Percentiles rank a stretch among this genome's conserved stretches.
Evolutionary conservation across 371 early-diverging fungal species (phyloP).

Genomic region (Mycotypha africana): DNA sequence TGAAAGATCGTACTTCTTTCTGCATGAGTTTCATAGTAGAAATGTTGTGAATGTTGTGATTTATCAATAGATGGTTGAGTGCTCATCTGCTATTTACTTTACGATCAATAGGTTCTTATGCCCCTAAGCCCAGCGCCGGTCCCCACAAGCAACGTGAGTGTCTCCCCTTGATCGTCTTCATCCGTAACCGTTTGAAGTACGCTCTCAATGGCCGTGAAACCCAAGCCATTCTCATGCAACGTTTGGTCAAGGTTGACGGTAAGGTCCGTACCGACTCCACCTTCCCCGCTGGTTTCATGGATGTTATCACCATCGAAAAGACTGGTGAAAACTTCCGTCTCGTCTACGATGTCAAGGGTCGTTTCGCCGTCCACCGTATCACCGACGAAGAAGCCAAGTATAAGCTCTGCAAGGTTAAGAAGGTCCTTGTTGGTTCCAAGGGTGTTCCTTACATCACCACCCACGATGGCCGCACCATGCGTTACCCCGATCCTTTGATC

Average conservation of each 20-base stretch:
- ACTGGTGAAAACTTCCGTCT: slow-evolving; percentile 99
- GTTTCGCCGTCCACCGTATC: slow-evolving; percentile 99
- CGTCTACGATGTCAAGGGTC: slow-evolving; percentile 98
- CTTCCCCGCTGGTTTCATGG: slow-evolving; percentile 99
- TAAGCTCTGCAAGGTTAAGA: slow-evolving; percentile 99
- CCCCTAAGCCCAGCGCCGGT: slow-evolving; percentile 97
- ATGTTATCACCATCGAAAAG: slow-evolving; percentile 98
- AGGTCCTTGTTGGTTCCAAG: slow-evolving; percentile 90
- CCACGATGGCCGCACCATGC: slow-evolving; percentile 99
- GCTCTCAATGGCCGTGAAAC: slow-evolving; percentile 98
- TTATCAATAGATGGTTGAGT: not conserved
- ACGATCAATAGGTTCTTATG: slow-evolving; percentile 67
- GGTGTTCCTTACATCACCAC: slow-evolving; percentile 97
- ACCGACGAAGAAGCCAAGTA: slow-evolving; percentile 98
- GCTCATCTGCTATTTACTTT: too few species aligned
- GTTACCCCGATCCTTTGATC: slow-evolving; percentile 99
- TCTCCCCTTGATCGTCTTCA: slow-evolving; percentile 97
- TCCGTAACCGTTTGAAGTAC: slow-evolving; percentile 99
- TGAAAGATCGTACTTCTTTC: too few species aligned
- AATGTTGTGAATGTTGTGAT: not conserved
- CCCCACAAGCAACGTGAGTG: slow-evolving; percentile 99
- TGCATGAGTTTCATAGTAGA: not conserved
- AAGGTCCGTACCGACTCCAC: slow-evolving; percentile 98
- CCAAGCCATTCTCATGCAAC: slow-evolving; percentile 94
- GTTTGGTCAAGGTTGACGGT: slow-evolving; percentile 98